A percentile compares a stretch with the other conserved stretches of the same genome.
Evolutionary conservation across 495 filamentous ascomycete genomes (phyloP).

Genomic region (Oidiodendron maius): DNA sequence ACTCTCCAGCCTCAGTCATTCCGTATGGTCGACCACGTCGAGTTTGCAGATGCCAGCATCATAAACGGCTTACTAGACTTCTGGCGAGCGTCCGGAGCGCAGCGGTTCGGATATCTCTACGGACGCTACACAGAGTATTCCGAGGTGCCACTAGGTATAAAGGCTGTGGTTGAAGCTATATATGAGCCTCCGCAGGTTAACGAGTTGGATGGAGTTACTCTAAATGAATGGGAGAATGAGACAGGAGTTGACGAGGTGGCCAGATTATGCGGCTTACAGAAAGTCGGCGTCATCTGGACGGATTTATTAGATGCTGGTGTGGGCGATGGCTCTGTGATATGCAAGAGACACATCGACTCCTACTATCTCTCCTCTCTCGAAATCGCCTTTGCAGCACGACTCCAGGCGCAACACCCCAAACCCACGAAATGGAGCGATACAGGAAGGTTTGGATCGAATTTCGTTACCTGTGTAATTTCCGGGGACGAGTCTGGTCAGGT

Average conservation of each 20-base stretch:
- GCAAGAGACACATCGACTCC: constrained; percentile 94
- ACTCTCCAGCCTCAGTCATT: constrained; percentile 89
- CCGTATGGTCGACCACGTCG: constrained; percentile 98
- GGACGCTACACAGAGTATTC: constrained; percentile 87
- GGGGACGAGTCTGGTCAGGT: constrained; percentile 90
- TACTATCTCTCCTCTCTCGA: constrained; percentile 88
- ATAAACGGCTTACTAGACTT: constrained; percentile 86
- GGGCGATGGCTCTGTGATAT: constrained; percentile 77
- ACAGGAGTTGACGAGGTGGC: constrained; percentile 77
- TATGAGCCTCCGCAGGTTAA: constrained; percentile 92
- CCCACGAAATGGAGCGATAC: constrained; percentile 96
- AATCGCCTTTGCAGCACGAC: constrained; percentile 78
- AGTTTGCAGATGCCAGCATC: constrained; percentile 76
- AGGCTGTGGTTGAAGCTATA: constrained; percentile 95
- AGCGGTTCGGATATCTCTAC: constrained; percentile 87
- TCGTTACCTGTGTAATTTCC: constrained; percentile 91
- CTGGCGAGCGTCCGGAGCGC: constrained; percentile 74
- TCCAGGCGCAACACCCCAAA: constrained; percentile 84
- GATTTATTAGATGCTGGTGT: constrained; percentile 80
- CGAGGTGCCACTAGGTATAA: constrained; percentile 88
- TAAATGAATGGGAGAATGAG: constrained; percentile 86
- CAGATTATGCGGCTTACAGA: constrained; percentile 76
- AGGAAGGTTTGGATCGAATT: constrained; percentile 90
- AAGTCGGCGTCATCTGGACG: constrained; percentile 92
- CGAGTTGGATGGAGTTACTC: constrained; percentile 85